Conservation (phyloP, 2,329 filamentous ascomycete genomes). For the Talaromyces verruculosus region DNA sequence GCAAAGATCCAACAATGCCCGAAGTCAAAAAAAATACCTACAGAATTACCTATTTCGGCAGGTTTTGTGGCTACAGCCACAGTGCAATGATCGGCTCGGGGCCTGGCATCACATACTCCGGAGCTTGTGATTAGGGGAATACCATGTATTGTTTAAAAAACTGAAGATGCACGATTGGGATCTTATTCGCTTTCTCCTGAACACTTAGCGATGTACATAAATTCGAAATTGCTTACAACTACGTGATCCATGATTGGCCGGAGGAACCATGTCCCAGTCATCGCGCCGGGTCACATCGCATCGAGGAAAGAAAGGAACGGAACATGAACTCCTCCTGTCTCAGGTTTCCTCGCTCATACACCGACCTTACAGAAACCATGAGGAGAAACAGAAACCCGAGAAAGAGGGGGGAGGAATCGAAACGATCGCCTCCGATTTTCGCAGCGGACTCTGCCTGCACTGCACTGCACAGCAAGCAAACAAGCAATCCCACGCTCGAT, state of each 20-base stretch:
- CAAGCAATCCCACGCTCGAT: neutral
- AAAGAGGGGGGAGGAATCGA: neutral
- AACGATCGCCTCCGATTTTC: constrained; percentile 2
- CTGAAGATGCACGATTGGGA: neutral
- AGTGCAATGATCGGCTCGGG: no score
- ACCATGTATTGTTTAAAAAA: neutral
- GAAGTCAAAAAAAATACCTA: neutral
- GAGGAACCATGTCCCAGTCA: neutral
- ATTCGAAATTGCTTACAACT: neutral
- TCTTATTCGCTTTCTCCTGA: neutral
- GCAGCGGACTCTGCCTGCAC: neutral
- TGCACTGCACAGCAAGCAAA: no score
- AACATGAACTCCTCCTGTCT: neutral
- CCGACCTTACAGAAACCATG: neutral
- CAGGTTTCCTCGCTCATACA: neutral
- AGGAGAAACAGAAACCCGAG: neutral
- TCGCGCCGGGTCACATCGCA: neutral
- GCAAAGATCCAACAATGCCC: no score
- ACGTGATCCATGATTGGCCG: neutral
- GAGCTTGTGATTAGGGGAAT: neutral
- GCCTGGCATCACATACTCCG: neutral
- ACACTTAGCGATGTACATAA: neutral
- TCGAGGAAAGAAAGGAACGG: neutral
- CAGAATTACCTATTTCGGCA: neutral
- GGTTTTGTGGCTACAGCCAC: neutral